Percentiles rank a stretch among this genome's conserved stretches.
phyloP scores from a whole-genome alignment of 345 rosid genomes.

The Mercurialis annua region DNA sequence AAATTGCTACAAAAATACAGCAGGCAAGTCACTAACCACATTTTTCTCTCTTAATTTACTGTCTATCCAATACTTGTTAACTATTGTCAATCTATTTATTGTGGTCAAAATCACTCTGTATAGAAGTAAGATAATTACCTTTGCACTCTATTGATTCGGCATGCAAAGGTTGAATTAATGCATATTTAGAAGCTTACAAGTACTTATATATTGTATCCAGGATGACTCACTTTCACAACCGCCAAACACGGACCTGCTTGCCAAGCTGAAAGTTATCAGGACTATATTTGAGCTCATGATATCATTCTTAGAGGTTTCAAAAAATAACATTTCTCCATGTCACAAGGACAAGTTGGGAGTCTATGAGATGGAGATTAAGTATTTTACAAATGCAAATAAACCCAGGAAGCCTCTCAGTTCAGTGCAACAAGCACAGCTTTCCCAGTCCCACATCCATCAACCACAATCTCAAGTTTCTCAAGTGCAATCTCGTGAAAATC shows the following conservation, averaged over 20 bases:
- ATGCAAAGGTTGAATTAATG: background rate
- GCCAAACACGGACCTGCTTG: constrained; percentile 69
- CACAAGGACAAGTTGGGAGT: constrained; percentile 61
- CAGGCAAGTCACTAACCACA: constrained; percentile 38
- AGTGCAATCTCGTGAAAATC: constrained; percentile 64
- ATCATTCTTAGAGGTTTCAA: constrained; percentile 47
- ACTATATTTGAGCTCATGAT: constrained; percentile 66
- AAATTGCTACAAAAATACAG: constrained; percentile 56
- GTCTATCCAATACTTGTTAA: background rate
- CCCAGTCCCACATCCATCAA: constrained; percentile 63
- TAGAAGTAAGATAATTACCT: background rate
- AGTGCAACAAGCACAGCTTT: constrained; percentile 65
- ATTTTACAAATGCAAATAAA: constrained; percentile 50
- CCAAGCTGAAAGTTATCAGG: constrained; percentile 57
- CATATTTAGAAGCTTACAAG: constrained; percentile 11
- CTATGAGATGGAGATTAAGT: constrained; percentile 74
- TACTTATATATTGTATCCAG: constrained; percentile 27
- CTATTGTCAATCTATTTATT: background rate
- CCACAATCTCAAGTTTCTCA: constrained; percentile 53
- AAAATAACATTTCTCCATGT: constrained; percentile 39
- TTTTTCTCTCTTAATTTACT: constrained; percentile 12
- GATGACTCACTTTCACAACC: constrained; percentile 66
- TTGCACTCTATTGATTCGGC: background rate
- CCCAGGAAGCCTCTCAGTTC: constrained; percentile 45
- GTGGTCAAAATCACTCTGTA: background rate